Evolutionary conservation across 108 stramenopile species (phyloP), one percentile per base, ranked within the genome.

Genomic region (Fragilaria crotonensis): DNA sequence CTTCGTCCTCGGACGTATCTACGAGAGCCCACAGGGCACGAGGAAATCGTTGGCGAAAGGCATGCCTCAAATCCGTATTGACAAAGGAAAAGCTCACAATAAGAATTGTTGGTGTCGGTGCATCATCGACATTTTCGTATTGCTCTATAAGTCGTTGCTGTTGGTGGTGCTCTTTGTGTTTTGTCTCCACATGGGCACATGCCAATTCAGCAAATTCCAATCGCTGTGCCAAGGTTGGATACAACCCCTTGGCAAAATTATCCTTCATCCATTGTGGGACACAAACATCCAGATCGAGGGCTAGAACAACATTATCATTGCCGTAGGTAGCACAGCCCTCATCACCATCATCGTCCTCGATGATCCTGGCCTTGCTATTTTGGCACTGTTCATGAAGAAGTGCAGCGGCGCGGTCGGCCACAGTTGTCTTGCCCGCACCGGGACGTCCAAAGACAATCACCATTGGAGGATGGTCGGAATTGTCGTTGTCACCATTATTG

Each of bases 211-310:
- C 75, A 65, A 85, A 85, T 9, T 57, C n/a, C 19, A 21, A n/a
- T 29, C 84, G 52, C 68, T 85, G 67, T 36, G 70, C 30, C 25
- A 79, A 45, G 26, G 84, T 79, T 33, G 84, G 84, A 53, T 85
- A 85, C 0, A 81, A 1, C 80, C 80, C n/a, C 48, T 75, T 81
- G 54, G 72, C 57, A 67, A 85, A 85, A 50, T 85, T 85, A 45
- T 81, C 84, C 30, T 54, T 59, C 84, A 85, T 81, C 68, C 71
- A 75, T 66, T 85, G 80, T 11, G 84, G 77, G 3, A 85, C 67
- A 53, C 84, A 85, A 26, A 81, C 76, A 65, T 85, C 84, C 14
- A 85, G 59, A 66, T 85, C 84, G 14, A 77, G 30, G 14, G 63
- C 62, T 20, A 62, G n/a, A 64, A 20, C 27, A 20, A 19, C 52